Conservation (phyloP, 805 yeast species). For the Wickerhamiella dianesei region DNA sequence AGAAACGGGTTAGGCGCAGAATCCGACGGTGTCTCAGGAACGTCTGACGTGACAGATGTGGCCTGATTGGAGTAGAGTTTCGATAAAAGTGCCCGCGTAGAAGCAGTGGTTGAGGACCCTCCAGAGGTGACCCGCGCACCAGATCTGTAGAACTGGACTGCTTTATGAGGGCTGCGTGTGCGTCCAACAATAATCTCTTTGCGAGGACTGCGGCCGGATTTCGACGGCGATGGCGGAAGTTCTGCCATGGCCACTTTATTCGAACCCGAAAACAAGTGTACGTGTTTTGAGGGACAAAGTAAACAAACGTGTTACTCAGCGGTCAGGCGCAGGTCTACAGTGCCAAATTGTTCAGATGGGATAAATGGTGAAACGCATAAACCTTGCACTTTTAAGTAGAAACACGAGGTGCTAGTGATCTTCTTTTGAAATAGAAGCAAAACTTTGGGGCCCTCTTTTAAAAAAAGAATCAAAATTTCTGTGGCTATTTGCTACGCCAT, state of each 20-base stretch:
- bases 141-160: not conserved
- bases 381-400: too few species aligned
- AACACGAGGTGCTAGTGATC: too few species aligned
- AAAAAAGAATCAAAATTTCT: too few species aligned
- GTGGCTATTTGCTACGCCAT: too few species aligned
- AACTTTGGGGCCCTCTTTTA: too few species aligned
- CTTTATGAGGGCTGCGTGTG: not conserved
- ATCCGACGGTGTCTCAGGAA: not conserved
- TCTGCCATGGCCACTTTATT: too few species aligned
- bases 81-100: not conserved
- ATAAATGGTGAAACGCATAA: too few species aligned
- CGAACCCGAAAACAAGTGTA: too few species aligned
- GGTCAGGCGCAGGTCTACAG: too few species aligned
- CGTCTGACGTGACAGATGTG: not conserved
- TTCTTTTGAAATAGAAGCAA: too few species aligned
- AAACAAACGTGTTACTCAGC: not conserved
- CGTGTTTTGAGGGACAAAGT: not conserved
- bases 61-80: not conserved
- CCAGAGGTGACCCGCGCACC: conserved; percentile 1
- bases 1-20: not conserved
- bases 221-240: not conserved
- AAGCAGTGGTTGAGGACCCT: too few species aligned
- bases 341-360: too few species aligned
- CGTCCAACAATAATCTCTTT: not conserved
- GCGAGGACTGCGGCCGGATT: not conserved